Conservation (phyloP, 2,329 filamentous ascomycete species). For the Thermothelomyces thermophilus region DNA sequence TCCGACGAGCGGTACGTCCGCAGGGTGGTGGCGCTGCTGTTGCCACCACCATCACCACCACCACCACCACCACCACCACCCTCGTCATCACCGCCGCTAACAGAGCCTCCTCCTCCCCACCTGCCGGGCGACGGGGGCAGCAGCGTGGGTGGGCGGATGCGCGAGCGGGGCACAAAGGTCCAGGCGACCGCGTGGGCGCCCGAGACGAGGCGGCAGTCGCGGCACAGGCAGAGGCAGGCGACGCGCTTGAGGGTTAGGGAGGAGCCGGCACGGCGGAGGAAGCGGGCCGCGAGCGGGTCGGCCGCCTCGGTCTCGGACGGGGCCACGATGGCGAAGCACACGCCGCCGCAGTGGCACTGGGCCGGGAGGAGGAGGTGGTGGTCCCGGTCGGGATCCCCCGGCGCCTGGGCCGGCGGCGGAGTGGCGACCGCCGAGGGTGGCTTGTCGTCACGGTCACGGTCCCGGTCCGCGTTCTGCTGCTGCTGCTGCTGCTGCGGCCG, state of each 20-base stretch:
- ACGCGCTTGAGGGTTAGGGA: slow-evolving; percentile 37
- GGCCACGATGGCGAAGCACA: slow-evolving; percentile 39
- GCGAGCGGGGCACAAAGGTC: slow-evolving; percentile 35
- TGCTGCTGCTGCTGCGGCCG: no score
- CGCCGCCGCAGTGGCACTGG: slow-evolving; percentile 41
- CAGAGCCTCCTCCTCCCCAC: not conserved
- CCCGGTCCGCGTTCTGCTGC: no score
- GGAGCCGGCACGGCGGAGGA: not conserved
- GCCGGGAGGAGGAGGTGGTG: slow-evolving; percentile 34
- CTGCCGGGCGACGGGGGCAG: not conserved
- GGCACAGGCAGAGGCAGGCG: slow-evolving; percentile 36
- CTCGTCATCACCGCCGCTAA: not conserved
- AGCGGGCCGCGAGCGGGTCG: not conserved
- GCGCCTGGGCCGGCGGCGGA: slow-evolving; percentile 10
- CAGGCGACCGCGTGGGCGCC: slow-evolving; percentile 39
- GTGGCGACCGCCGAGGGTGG: slow-evolving; percentile 18
- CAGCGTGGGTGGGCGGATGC: slow-evolving; percentile 33
- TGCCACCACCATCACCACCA: slow-evolving; percentile 20
- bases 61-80: slow-evolving; percentile 19
- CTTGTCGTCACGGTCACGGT: no score
- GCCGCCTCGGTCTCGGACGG: slow-evolving; percentile 23
- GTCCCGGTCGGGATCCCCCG: slow-evolving; percentile 29
- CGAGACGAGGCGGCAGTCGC: slow-evolving; percentile 39
- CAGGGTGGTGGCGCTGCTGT: slow-evolving; percentile 36
- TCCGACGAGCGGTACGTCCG: slow-evolving; percentile 37